Evolutionary conservation across 2,329 filamentous ascomycete species (phyloP), one percentile per base, ranked within the genome.

Genomic region (Colletotrichum incanum): DNA sequence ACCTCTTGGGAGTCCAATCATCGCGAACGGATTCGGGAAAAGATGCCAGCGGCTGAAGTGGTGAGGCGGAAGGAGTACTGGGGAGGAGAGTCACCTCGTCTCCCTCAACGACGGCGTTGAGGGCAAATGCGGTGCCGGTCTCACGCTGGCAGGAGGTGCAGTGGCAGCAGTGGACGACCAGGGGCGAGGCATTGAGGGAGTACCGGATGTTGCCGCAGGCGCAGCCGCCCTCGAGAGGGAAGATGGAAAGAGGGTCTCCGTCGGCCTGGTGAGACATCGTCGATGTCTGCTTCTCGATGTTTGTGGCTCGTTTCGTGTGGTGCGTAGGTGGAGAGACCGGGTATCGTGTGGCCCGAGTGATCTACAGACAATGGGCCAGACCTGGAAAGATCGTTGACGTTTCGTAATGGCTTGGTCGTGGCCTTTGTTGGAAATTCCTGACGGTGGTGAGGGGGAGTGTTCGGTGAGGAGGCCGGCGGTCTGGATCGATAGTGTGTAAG

Each of bases 171-270:
- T 87, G 82, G 43, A 84, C 80, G 63, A 83, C 73, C 52, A 87
- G 77, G 26, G 85, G 79, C n/a, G 92, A 82, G 2, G 92, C 82
- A 76, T 90, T 89, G 41, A 90, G 85, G 16, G 91, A 82, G 79
- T 93, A 92, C 79, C 92, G 93, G 74, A 92, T 86, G 77, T 93
- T 90, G 18, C 91, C 91, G 79, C 92, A 94, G 64, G 89, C 88
- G 79, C 93, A 94, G 70, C 90, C 91, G 68, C 82, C 81, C 41
- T 78, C 68, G 73, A 84, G 76, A 73, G 79, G 65, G 75, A 75
- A 73, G 49, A 61, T 52, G 41, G 62, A 54, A 47, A 49, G 50
- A 28, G 49, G 61, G 52, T 65, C 49, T 23, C 59, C 60, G 67
- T 43, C 37, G n/a, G 31, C 28, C 58, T 70, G 60, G 50, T 54